Conservation (phyloP, 345 rosid genomes). For the Populus tremula region DNA sequence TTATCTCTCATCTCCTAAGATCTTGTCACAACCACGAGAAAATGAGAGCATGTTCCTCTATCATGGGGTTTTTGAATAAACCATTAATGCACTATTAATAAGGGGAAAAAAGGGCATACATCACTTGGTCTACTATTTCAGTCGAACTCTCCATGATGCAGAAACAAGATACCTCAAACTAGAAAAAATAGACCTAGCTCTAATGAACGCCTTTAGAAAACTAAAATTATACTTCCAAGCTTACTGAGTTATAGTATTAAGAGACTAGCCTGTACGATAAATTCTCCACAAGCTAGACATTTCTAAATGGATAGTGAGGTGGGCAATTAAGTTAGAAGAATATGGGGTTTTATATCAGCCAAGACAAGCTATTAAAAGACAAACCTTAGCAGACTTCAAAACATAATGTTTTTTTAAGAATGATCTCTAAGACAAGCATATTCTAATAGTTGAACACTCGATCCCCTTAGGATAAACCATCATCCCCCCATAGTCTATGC, state of each 20-base stretch:
- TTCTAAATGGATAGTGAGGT: too few relatives aligned
- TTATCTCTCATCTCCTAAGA: neutral
- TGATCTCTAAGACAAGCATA: too few relatives aligned
- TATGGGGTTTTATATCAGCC: too few relatives aligned
- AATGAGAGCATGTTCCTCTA: neutral
- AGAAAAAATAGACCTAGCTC: neutral
- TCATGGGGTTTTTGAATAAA: neutral
- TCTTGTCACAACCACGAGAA: neutral
- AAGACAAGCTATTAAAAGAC: too few relatives aligned
- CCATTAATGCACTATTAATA: neutral
- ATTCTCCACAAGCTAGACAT: neutral
- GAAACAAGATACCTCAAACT: neutral
- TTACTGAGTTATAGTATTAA: too few relatives aligned
- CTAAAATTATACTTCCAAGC: too few relatives aligned
- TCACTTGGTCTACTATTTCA: neutral
- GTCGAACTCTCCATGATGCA: neutral
- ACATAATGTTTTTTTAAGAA: too few relatives aligned
- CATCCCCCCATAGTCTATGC: neutral
- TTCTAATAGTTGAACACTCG: too few relatives aligned
- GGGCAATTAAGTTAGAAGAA: too few relatives aligned
- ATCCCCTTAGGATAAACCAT: too few relatives aligned
- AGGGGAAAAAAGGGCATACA: neutral
- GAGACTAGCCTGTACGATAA: too few relatives aligned
- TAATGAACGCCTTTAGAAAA: too few relatives aligned
- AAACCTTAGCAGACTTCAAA: neutral